Evolutionary conservation across 129 eudicot species (phyloP).

Genomic region (Artemisia argyi): DNA sequence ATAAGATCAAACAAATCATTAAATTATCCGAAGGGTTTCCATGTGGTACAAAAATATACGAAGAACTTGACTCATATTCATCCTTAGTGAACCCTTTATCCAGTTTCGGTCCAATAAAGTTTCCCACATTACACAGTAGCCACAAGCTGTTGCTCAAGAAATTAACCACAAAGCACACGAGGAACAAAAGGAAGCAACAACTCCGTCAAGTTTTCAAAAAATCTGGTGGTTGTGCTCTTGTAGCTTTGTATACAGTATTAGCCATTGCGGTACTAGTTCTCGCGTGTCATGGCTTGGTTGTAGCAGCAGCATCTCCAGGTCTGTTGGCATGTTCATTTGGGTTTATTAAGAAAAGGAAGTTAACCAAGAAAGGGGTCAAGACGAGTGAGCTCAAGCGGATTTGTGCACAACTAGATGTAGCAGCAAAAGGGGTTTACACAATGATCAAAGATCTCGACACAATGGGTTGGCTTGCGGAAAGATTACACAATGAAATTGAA

Average conservation of each 20-base stretch:
- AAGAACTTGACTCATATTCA: constrained; percentile 48
- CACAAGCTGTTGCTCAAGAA: constrained; percentile 35
- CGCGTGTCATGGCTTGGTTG: constrained; percentile 48
- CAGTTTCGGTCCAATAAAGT: constrained; percentile 27
- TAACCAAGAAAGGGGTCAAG: constrained; percentile 14
- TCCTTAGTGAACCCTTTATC: constrained; percentile 49
- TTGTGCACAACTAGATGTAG: constrained; percentile 59
- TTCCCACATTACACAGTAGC: constrained; percentile 36
- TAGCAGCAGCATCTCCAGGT: constrained; percentile 50
- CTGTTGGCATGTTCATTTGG: constrained; percentile 32
- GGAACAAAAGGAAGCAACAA: constrained; percentile 40
- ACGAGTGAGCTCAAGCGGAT: constrained; percentile 31
- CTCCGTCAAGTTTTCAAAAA: constrained; percentile 33
- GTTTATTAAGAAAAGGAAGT: constrained; percentile 18
- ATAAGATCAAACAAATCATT: constrained; percentile 31
- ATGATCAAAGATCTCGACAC: constrained; percentile 79
- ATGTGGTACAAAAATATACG: constrained; percentile 3
- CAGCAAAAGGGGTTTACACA: constrained; percentile 72
- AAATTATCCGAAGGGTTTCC: constrained; percentile 30
- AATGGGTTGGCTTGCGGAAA: constrained; percentile 60
- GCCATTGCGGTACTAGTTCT: constrained; percentile 46
- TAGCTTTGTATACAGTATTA: constrained; percentile 40
- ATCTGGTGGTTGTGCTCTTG: constrained; percentile 28
- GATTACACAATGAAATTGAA: constrained; percentile 62
- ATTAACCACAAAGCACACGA: constrained; percentile 43